Conservation (phyloP, 2,329 filamentous ascomycete species). For the Sphaerulina musiva region DNA sequence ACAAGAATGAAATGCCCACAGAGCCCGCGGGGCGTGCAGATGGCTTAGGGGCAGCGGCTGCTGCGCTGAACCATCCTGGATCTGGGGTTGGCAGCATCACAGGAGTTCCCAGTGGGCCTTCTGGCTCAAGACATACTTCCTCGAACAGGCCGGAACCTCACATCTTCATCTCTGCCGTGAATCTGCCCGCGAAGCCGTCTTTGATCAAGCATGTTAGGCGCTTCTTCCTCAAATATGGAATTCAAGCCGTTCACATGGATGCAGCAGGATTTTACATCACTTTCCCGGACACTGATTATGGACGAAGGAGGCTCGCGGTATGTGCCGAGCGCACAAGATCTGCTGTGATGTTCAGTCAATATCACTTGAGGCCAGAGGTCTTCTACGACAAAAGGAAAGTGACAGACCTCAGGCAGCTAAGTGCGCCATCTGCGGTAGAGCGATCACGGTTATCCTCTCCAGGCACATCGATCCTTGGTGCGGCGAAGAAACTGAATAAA, state of each 20-base stretch:
- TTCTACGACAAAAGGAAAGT: conserved; percentile 1
- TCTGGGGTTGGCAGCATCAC: background rate
- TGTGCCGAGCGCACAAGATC: background rate
- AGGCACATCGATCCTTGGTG: background rate
- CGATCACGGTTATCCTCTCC: background rate
- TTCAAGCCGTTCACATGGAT: background rate
- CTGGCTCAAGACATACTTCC: background rate
- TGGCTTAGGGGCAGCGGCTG: no score
- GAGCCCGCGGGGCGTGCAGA: background rate
- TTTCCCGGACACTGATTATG: background rate
- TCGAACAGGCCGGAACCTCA: background rate
- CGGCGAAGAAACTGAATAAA: background rate
- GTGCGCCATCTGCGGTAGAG: background rate
- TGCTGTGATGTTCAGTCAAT: background rate
- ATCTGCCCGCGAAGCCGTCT: background rate
- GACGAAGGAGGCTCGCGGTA: background rate
- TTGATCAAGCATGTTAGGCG: background rate
- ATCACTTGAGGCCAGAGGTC: background rate
- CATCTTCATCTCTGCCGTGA: conserved; percentile 1
- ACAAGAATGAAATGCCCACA: background rate
- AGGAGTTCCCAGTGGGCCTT: background rate
- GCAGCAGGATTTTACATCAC: background rate
- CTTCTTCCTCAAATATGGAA: background rate
- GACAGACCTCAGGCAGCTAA: background rate
- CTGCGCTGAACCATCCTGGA: no score